phyloP scores from a whole-genome alignment of 306 rosid species.

The Castanea crenata region DNA sequence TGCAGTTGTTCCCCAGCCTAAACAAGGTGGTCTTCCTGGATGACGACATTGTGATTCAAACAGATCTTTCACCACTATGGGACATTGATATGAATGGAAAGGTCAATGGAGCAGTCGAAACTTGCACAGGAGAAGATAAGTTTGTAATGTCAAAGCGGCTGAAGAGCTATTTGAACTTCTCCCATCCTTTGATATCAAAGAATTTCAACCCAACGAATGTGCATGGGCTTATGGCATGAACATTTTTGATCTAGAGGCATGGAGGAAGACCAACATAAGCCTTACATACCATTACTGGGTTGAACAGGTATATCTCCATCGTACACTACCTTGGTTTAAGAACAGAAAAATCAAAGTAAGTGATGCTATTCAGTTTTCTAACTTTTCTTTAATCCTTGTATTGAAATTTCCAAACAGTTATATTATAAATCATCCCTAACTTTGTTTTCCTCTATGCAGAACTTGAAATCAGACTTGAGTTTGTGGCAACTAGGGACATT shows the following conservation, averaged over 20 bases:
- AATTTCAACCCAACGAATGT: constrained; percentile 67
- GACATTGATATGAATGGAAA: constrained; percentile 88
- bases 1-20: constrained; percentile 93
- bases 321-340: constrained; percentile 13
- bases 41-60: constrained; percentile 90
- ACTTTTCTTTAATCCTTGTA: no score
- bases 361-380: not conserved
- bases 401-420: not conserved
- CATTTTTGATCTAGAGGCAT: constrained; percentile 90
- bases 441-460: constrained; percentile 46
- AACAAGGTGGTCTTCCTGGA: constrained; percentile 92
- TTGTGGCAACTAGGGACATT: constrained; percentile 98
- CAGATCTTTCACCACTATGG: constrained; percentile 99
- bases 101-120: constrained; percentile 98
- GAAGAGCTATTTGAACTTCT: constrained; percentile 93
- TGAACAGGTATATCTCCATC: constrained; percentile 53
- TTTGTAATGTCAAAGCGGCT: constrained; percentile 93
- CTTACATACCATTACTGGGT: constrained; percentile 81
- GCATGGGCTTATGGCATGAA: constrained; percentile 99
- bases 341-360: not conserved
- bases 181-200: constrained; percentile 74
- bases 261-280: constrained; percentile 98
- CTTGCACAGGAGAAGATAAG: constrained; percentile 88
- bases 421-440: not conserved
- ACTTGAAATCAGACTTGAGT: constrained; percentile 93